Base-by-base conservation (phyloP, 306 rosid genomes). In the Dalbergia cochinchinensis region DNA sequence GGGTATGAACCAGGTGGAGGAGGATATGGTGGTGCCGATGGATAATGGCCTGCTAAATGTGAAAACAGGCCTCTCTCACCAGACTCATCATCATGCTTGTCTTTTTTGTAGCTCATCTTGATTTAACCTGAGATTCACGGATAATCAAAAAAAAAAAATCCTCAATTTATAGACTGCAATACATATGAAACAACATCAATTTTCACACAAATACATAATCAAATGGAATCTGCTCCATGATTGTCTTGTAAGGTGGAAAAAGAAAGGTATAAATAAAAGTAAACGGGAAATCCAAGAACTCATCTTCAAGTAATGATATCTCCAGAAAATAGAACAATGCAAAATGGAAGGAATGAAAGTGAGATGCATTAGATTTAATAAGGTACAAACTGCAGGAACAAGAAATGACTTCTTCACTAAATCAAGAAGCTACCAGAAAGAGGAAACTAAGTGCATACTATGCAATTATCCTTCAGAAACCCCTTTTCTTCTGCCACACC, bases 41-140 rank as follows among this genome's bases (percentile, higher is more conserved):
- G 82, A 85, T 85, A 74, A 85, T 85, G 74, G 4, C 89, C 86
- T 37, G 22, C 18, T 11, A 63, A 11, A 31, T 83, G 82, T 62
- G 89, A 78, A 80, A 63, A 88, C n/a, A 80, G 2, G 41, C 89
- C 86, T 65, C 37, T 88, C 50, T 85, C 89, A 47, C 57, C 70
- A 16, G 81, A 71, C 51, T 80, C 89, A 5, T 65, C n/a, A 55
- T n/a, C 85, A 60, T 55, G 41, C 71, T 58, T 76, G 42, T 61
- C 68, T 34, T 76, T 80, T 33, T 53, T 71, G 16, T 70, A n/a
- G 39, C 37, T 79, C 91, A 88, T 88, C 54, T 74, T 85, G 72
- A 61, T 83, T 77, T 75, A 69, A 71, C 71, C 81, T 62, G 9
- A 48, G 39, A 41, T 22, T 12, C 59, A 61, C 16, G 71, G 59